Conservation (phyloP, 2,329 filamentous ascomycete genomes). For the Penicillium janthinellum region DNA sequence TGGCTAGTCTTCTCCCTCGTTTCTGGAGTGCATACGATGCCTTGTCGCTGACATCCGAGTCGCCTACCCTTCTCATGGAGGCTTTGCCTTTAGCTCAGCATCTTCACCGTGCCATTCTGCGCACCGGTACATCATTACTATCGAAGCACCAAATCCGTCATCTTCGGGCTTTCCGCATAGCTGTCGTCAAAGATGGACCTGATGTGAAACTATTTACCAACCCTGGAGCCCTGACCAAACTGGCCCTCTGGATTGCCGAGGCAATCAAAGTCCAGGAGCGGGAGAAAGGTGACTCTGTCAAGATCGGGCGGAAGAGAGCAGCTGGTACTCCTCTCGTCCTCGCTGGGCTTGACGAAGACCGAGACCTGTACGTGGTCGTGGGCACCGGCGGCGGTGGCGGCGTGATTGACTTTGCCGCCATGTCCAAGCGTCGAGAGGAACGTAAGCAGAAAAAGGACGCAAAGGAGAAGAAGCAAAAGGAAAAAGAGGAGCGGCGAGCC, state of each 20-base stretch:
- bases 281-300: conserved; percentile 71
- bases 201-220: conserved; percentile 91
- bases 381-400: conserved; percentile 86
- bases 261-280: conserved; percentile 87
- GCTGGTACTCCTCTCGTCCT: conserved; percentile 81
- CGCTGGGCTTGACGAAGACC: conserved; percentile 81
- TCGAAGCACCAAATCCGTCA: conserved; percentile 94
- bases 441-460: conserved; percentile 63
- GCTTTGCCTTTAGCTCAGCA: conserved; percentile 82
- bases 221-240: conserved; percentile 86
- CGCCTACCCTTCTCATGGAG: conserved; percentile 63
- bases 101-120: conserved; percentile 87
- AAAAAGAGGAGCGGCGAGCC: conserved; percentile 63
- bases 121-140: conserved; percentile 86
- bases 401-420: conserved; percentile 65
- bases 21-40: conserved; percentile 65
- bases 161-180: conserved; percentile 89
- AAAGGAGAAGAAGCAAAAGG: conserved; percentile 64
- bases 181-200: conserved; percentile 90
- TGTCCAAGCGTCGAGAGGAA: conserved; percentile 68
- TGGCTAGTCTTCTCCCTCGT: conserved; percentile 45
- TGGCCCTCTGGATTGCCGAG: conserved; percentile 92
- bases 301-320: conserved; percentile 41
- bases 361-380: conserved; percentile 88
- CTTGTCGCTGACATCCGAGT: conserved; percentile 49